Base-by-base conservation (phyloP, 192 early-diverging fungal species). In the Coemansia sp. region DNA sequence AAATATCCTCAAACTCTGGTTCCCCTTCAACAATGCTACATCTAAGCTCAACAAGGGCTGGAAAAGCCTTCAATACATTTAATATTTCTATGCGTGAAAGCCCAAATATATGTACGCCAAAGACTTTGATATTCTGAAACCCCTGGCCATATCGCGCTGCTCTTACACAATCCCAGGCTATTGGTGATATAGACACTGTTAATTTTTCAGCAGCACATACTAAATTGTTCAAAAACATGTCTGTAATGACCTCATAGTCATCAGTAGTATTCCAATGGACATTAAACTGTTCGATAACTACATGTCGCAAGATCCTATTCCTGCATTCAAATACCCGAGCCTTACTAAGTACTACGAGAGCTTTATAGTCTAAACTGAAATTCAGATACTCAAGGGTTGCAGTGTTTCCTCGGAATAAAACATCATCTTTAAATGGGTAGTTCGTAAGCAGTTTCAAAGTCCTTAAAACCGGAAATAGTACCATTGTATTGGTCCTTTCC, bases 401-500 rank as follows among this genome's bases (percentile, higher is more conserved):
- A 16, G 13, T 31, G 27, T 68, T 68, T 1, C 66, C 66, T 22
- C 66, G 20, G 16, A 68, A 60, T 24, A 68, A 39, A 3, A 58
- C 29, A 18, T 60, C 53, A 46, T 68, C 40, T 18, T 36, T 12
- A n/a, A 68, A 68, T 44, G 66, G 66, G 7, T 60, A 68, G 2
- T 12, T 13, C 41, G 29, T 29, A 3, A 15, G 8, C 2, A 55
- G 7, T 24, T 18, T 18, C 15, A 68, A 22, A 5, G 22, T 5
- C 16, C 22, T 12, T 33, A 68, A 36, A 2, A 5, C 20, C 2
- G 66, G 66, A 60, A 60, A 68, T 12, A 29, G 39, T 1, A 58
- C 53, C 27, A 6, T 24, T 16, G 3, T 16, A 36, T 2, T 5
- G 31, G 34, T 3, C 22, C 3, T 27, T 10, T 8, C 20, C 9